Conservation (phyloP, 2,329 filamentous ascomycete genomes). For the Microdochium nivale region DNA sequence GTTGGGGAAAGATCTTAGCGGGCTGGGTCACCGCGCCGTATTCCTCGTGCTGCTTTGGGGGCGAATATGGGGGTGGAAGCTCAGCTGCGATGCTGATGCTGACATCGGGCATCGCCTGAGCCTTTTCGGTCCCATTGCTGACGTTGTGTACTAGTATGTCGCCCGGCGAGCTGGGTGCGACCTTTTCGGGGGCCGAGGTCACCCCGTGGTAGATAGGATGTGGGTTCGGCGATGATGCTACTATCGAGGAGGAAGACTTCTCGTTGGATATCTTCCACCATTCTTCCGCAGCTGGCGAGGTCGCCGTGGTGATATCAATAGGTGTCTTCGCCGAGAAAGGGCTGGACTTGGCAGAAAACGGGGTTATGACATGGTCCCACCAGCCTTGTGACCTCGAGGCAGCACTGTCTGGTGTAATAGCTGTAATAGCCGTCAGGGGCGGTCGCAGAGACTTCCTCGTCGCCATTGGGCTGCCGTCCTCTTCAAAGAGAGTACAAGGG, state of each 20-base stretch:
- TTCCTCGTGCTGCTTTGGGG: conserved; percentile 33
- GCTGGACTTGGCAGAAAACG: conserved; percentile 45
- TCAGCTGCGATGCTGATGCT: conserved; percentile 16
- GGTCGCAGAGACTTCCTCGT: conserved; percentile 28
- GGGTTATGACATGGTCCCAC: conserved; percentile 72
- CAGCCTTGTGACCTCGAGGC: conserved; percentile 57
- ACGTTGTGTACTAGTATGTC: not conserved
- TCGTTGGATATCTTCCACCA: conserved; percentile 17
- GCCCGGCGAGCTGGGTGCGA: not conserved
- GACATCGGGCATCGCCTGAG: conserved; percentile 23
- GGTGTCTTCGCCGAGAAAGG: conserved; percentile 26
- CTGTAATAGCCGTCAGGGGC: conserved; percentile 25
- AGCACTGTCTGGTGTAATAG: conserved; percentile 37
- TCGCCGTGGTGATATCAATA: conserved; percentile 11
- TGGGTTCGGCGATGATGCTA: not conserved
- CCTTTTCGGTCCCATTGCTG: conserved; percentile 22
- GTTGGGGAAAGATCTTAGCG: conserved; percentile 25
- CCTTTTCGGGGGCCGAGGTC: conserved; percentile 5
- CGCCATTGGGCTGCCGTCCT: conserved; percentile 45
- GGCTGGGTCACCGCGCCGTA: conserved; percentile 53
- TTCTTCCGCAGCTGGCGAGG: conserved; percentile 9
- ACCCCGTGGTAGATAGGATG: conserved; percentile 10
- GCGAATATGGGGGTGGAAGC: conserved; percentile 48
- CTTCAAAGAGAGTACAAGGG: conserved; percentile 61
- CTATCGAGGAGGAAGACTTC: conserved; percentile 5